Evolutionary conservation across 768 basidiomycete genomes (phyloP).

Genomic region (Basidioascus undulatus): DNA sequence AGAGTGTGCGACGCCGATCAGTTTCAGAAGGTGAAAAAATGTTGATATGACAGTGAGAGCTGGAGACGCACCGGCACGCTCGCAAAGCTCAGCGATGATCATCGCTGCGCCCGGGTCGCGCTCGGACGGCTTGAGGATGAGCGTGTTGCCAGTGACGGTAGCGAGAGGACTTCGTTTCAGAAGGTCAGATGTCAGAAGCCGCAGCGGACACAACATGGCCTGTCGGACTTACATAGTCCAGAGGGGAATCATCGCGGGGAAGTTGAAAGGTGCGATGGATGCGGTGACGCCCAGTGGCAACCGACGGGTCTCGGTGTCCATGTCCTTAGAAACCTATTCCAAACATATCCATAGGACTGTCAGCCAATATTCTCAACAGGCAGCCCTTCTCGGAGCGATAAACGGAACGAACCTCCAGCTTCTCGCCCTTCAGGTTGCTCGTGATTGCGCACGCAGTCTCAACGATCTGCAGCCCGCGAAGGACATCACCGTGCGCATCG

Average conservation of each 20-base stretch:
- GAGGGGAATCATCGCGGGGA: slow-evolving; percentile 81
- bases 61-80: slow-evolving; percentile 32
- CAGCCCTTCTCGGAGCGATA: not conserved
- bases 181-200: too few relatives aligned
- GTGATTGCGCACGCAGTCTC: slow-evolving; percentile 47
- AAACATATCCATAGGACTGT: slow-evolving; percentile 14
- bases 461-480: slow-evolving; percentile 43
- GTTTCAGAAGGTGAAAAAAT: not conserved
- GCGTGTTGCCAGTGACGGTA: slow-evolving; percentile 68
- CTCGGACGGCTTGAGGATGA: slow-evolving; percentile 87
- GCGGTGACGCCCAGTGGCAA: slow-evolving; percentile 70
- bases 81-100: slow-evolving; percentile 88
- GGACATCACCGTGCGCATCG: slow-evolving; percentile 85
- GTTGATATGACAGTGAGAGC: slow-evolving; percentile 28
- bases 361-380: not conserved
- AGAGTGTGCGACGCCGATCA: not conserved
- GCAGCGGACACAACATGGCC: too few relatives aligned
- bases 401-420: slow-evolving; percentile 45
- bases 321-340: slow-evolving; percentile 85
- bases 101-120: slow-evolving; percentile 91
- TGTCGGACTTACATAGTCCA: slow-evolving; percentile 60
- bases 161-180: slow-evolving; percentile 38
- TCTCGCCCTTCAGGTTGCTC: slow-evolving; percentile 63
- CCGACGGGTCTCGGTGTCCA: slow-evolving; percentile 66
- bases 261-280: slow-evolving; percentile 52